These are phyloP conservation scores for Pseudotsuga menziesii DNA, from an alignment of 75 land plant species.

Conservation along the genomic window DNA sequence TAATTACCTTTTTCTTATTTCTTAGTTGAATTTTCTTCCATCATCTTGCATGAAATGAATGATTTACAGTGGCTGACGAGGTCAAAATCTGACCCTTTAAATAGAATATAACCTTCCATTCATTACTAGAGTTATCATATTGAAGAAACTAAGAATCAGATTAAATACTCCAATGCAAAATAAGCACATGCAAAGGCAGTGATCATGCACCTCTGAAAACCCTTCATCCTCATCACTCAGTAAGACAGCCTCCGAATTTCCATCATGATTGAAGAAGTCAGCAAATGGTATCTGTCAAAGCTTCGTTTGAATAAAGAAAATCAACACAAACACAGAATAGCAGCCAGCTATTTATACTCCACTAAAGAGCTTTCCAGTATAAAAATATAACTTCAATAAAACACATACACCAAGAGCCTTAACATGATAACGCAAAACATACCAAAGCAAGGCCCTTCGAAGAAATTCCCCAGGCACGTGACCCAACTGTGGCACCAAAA, in stretches of 20 bases:
- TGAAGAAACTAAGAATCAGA: neutral
- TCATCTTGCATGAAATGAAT: too few species aligned
- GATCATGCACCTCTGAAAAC: conserved; percentile 58
- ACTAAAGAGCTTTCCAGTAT: neutral
- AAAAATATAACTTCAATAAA: neutral
- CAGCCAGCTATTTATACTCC: neutral
- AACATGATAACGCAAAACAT: conserved; percentile 3
- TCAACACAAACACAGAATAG: conserved; percentile 3
- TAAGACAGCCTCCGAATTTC: conserved; percentile 54
- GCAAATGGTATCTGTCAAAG: conserved; percentile 87
- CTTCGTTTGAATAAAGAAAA: neutral
- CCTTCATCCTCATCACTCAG: conserved; percentile 60
- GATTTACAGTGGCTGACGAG: too few species aligned
- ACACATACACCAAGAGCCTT: neutral
- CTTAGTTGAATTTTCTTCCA: too few species aligned
- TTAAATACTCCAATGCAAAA: neutral
- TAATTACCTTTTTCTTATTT: too few species aligned
- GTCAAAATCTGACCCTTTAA: too few species aligned
- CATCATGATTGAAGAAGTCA: conserved; percentile 91
- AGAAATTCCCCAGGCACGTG: conserved; percentile 89
- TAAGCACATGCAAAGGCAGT: neutral
- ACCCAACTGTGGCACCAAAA: conserved; percentile 49
- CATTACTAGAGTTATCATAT: too few species aligned
- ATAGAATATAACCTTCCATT: too few species aligned
- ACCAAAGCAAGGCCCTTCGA: conserved; percentile 76